Percentiles rank a stretch among this genome's conserved stretches.
Conservation (phyloP, 306 rosid species). For the Rubus parviflorus region DNA sequence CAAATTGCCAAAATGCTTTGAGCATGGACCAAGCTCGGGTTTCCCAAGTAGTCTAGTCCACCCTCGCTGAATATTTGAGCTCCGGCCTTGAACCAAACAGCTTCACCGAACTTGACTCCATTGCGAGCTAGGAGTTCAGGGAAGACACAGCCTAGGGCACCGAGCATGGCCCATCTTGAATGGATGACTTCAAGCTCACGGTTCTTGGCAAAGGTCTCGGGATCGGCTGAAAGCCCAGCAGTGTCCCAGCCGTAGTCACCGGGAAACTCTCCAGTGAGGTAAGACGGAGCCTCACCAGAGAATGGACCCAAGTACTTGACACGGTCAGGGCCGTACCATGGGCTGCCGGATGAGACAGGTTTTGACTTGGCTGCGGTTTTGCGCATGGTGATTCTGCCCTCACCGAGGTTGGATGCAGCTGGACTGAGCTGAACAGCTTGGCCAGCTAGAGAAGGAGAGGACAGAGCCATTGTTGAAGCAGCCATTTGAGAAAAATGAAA, state of each 20-base stretch:
- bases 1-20: constrained; percentile 37
- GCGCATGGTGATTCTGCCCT: constrained; percentile 31
- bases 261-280: constrained; percentile 36
- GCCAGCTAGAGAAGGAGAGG: constrained; percentile 37
- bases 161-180: constrained; percentile 36
- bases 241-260: constrained; percentile 49
- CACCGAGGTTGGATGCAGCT: constrained; percentile 25
- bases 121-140: constrained; percentile 37
- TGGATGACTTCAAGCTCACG: constrained; percentile 40
- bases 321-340: constrained; percentile 38
- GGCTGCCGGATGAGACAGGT: constrained; percentile 27
- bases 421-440: constrained; percentile 29
- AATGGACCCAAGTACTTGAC: constrained; percentile 46
- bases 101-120: constrained; percentile 44
- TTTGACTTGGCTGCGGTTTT: constrained; percentile 23
- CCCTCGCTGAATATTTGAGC: constrained; percentile 44
- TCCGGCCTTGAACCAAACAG: constrained; percentile 43
- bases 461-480: constrained; percentile 36
- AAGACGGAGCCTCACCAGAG: constrained; percentile 36
- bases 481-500: constrained; percentile 17
- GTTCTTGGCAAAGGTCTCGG: constrained; percentile 37
- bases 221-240: constrained; percentile 38
- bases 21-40: constrained; percentile 34
- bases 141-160: constrained; percentile 38
- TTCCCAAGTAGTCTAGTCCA: constrained; percentile 40